Evolutionary conservation across 2,329 filamentous ascomycete genomes (phyloP), one percentile per base, ranked within the genome.

Genomic region (Elsinoe necatrix): DNA sequence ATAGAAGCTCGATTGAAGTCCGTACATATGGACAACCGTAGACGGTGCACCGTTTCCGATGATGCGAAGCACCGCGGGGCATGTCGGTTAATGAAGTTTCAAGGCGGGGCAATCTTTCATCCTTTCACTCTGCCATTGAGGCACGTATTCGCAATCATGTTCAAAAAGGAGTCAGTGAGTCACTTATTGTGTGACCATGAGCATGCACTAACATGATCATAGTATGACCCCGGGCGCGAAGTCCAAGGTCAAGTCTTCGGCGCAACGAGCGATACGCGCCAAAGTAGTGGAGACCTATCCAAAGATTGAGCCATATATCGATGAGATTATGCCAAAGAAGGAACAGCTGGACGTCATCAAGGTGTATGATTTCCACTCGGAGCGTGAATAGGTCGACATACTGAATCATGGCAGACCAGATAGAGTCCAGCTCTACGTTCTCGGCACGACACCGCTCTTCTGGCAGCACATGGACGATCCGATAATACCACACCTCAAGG

Each of bases 191-290:
- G 50, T 20, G 7, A n/a, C 3, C 3, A 4, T 20, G 23, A 27
- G 21, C 16, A 51, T 8, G 4, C 9, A 2, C 50, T 60, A 12
- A 60, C 68, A 62, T 37, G 34, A 3, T 31, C 9, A 20, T 67
- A 92, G 87, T 63, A 84, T 95, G 70, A 77, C 83, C 66, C 75
- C 85, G 23, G 83, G 86, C 63, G 85, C 88, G 57, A 95, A 93
- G 76, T 89, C 90, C 65, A 97, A 97, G 79, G 89, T 97, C 73
- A 98, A 97, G 76, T 96, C 92, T 62, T 95, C 90, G 21, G 89
- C 89, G 57, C 91, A 96, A 77, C 88, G 93, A 67, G 82, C 78
- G 62, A 85, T 98, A 65, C 88, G 93, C 64, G 80, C 85, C 66
- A 88, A 88, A 67, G 81, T 97, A 63, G 77, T 93, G 62, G 80